phyloP scores from a whole-genome alignment of 208 protist genomes.

The Trypanosomatidae sp. region DNA sequence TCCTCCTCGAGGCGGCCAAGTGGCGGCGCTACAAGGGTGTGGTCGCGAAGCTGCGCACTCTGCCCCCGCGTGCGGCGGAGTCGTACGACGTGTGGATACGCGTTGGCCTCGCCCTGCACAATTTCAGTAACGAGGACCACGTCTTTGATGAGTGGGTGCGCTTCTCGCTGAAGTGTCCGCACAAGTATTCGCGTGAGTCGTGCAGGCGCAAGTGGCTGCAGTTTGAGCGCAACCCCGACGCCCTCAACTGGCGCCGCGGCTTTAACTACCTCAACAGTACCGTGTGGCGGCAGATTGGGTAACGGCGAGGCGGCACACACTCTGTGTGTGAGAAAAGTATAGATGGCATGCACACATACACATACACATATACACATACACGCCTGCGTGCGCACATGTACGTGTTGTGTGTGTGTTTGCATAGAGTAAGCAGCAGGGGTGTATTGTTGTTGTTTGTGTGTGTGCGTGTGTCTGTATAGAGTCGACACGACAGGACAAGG shows the following conservation, averaged over 20 bases:
- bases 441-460: no score
- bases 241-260: slow-evolving; percentile 68
- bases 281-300: slow-evolving; percentile 42
- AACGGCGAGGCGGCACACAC: neutral
- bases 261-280: slow-evolving; percentile 77
- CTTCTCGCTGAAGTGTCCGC: slow-evolving; percentile 60
- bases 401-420: neutral
- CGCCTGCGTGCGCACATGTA: neutral
- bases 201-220: slow-evolving; percentile 73
- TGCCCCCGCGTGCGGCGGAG: slow-evolving; percentile 42
- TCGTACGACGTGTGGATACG: slow-evolving; percentile 73
- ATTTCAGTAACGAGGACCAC: slow-evolving; percentile 79
- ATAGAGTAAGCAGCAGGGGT: no score
- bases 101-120: slow-evolving; percentile 72
- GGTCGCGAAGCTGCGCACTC: slow-evolving; percentile 30
- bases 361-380: neutral
- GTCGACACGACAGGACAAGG: no score
- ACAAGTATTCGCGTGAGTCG: slow-evolving; percentile 64
- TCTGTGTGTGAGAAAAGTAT: neutral
- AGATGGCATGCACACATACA: no score
- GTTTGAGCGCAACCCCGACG: slow-evolving; percentile 77
- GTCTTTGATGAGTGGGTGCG: slow-evolving; percentile 81
- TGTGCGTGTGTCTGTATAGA: no score
- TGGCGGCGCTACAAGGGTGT: slow-evolving; percentile 53
- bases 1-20: slow-evolving; percentile 55